These are phyloP conservation scores for Cymbopogon flexuosus DNA, from an alignment of 202 grass and related monocot species.

Conservation along the genomic window DNA sequence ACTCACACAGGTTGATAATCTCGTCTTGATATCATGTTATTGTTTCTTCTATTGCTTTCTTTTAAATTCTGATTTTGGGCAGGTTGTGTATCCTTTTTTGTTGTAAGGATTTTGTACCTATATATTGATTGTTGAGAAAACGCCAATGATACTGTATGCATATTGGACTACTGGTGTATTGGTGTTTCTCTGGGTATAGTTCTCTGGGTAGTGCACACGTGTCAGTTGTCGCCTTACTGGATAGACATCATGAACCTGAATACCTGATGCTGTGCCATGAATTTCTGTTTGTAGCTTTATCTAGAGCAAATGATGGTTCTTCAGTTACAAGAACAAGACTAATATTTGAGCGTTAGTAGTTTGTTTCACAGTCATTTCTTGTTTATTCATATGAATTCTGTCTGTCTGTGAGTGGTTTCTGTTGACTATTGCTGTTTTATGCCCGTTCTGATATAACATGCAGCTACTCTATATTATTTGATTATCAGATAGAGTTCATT, in stretches of 20 bases:
- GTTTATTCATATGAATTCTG: background rate
- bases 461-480: slow-evolving; percentile 14
- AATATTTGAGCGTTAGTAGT: background rate
- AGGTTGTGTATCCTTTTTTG: background rate
- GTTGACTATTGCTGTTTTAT: background rate
- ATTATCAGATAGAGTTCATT: slow-evolving; percentile 3
- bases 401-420: background rate
- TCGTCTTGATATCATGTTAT: slow-evolving; percentile 5
- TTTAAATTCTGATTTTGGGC: slow-evolving; percentile 2
- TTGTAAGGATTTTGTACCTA: background rate
- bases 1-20: slow-evolving; percentile 56
- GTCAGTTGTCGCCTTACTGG: background rate
- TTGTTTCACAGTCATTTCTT: background rate
- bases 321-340: background rate
- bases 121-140: slow-evolving; percentile 14
- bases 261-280: background rate
- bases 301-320: background rate
- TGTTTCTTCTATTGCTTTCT: slow-evolving; percentile 10
- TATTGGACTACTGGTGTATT: background rate
- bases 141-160: background rate
- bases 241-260: background rate
- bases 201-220: background rate
- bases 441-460: background rate
- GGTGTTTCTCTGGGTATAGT: background rate
- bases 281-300: slow-evolving; percentile 2